phyloP scores from a whole-genome alignment of 2,329 filamentous ascomycete genomes.

The Zarea fungicola region DNA sequence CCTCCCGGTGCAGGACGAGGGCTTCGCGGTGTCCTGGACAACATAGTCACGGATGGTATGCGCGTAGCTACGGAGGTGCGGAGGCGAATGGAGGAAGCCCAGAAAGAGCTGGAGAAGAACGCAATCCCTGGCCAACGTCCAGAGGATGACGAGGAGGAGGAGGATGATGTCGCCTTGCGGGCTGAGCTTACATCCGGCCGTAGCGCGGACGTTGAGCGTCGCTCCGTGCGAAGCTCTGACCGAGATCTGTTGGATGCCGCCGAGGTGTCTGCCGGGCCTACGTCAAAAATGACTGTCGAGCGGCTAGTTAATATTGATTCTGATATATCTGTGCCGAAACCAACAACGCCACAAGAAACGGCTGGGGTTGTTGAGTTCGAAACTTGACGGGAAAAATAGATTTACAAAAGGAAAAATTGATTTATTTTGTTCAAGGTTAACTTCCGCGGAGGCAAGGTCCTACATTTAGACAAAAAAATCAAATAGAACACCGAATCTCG shows the following conservation, averaged over 20 bases:
- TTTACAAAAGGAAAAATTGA: neutral
- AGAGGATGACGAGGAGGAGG: slow-evolving; percentile 68
- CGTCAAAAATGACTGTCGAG: slow-evolving; percentile 23
- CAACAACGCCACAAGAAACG: slow-evolving; percentile 20
- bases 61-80: slow-evolving; percentile 89
- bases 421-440: no score
- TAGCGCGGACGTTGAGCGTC: slow-evolving; percentile 53
- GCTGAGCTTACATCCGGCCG: slow-evolving; percentile 22
- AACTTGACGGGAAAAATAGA: slow-evolving; percentile 22
- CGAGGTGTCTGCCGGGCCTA: slow-evolving; percentile 61
- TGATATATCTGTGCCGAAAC: neutral
- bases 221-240: slow-evolving; percentile 62
- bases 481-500: no score
- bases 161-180: slow-evolving; percentile 43
- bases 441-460: no score
- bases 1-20: slow-evolving; percentile 58
- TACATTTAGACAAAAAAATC: no score
- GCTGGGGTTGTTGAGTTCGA: slow-evolving; percentile 40
- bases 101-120: slow-evolving; percentile 78
- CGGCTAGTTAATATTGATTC: neutral
- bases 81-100: slow-evolving; percentile 90
- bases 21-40: slow-evolving; percentile 87
- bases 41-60: slow-evolving; percentile 97
- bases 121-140: slow-evolving; percentile 58
- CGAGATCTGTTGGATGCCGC: slow-evolving; percentile 68